A percentile compares a stretch with the other conserved stretches of the same genome.
phyloP scores from a whole-genome alignment of 2,329 filamentous ascomycete species.

The Karstenula rhodostoma region DNA sequence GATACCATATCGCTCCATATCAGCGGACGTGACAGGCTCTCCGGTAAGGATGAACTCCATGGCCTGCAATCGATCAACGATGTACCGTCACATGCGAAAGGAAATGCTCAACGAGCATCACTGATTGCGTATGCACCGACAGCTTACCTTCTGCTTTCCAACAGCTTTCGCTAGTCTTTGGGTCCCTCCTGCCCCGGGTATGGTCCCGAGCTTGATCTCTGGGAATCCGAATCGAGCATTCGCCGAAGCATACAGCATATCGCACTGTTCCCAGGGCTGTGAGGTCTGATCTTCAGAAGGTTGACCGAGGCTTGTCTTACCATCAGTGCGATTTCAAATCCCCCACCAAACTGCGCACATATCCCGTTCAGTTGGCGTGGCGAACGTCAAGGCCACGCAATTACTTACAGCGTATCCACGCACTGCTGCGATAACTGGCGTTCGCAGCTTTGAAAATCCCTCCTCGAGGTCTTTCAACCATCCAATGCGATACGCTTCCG shows the following conservation, averaged over 20 bases:
- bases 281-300: neutral
- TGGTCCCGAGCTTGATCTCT: slow-evolving; percentile 91
- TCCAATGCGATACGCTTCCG: slow-evolving; percentile 80
- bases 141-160: slow-evolving; percentile 50
- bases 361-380: slow-evolving; percentile 15
- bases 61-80: slow-evolving; percentile 40
- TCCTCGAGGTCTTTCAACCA: slow-evolving; percentile 93
- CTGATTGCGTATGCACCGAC: neutral
- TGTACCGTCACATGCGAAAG: neutral
- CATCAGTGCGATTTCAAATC: slow-evolving; percentile 96
- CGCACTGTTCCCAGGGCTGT: slow-evolving; percentile 49
- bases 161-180: slow-evolving; percentile 79
- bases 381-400: neutral
- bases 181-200: slow-evolving; percentile 88
- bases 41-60: slow-evolving; percentile 58
- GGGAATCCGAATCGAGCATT: slow-evolving; percentile 92
- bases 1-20: slow-evolving; percentile 53
- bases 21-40: slow-evolving; percentile 44
- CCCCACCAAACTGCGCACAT: slow-evolving; percentile 71
- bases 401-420: slow-evolving; percentile 75
- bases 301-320: slow-evolving; percentile 41
- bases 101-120: neutral
- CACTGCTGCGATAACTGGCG: slow-evolving; percentile 89
- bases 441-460: slow-evolving; percentile 80
- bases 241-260: slow-evolving; percentile 88